Base-by-base conservation (phyloP, 352 stramenopile genomes). In the Phytophthora fragariae region DNA sequence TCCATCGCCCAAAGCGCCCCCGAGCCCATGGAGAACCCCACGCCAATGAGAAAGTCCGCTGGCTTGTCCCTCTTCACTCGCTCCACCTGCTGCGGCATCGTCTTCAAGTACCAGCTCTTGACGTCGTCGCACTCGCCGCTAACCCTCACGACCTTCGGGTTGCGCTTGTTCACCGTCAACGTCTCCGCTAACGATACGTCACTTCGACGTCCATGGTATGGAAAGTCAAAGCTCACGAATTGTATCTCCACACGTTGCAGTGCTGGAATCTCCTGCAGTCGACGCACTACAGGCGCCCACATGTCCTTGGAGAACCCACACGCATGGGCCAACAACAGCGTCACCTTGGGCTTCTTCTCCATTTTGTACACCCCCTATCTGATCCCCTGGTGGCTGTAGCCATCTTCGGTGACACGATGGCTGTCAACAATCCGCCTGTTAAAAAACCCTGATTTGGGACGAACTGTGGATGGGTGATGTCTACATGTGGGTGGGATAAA, bases 21-120 rank as follows among this genome's bases (percentile, higher is more conserved):
- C 1, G 75, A 72, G 19, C 80, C 80, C 77, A 88, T 84, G 12
- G 75, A 88, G 54, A 85, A 81, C 2, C 72, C 80, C 52, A 88
- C 69, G 1, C 75, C 80, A 2, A 87, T 66, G n/a, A 87, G 47
- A 29, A 74, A 29, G 56, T 70, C 65, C 41, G 63, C 58, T 35
- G 37, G 11, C 29, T 64, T 65, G n/a, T 60, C 50, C 14, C 41
- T 66, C 31, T 29, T 64, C 52, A 68, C 29, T 12, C 12, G 17
- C 7, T 29, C 19, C 7, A 80, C 58, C 27, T 64, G 55, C 3
- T 65, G n/a, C 1, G 53, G 55, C 11, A 74, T 70, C 7, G 63
- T 39, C 29, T 49, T 50, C 14, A 64, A 54, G 24, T 68, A 66
- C 59, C 55, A 76, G 17, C 44, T 63, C 35, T 73, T 74, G 35